Base-by-base conservation (phyloP, 345 rosid species). In the Pugionium dolabratum region DNA sequence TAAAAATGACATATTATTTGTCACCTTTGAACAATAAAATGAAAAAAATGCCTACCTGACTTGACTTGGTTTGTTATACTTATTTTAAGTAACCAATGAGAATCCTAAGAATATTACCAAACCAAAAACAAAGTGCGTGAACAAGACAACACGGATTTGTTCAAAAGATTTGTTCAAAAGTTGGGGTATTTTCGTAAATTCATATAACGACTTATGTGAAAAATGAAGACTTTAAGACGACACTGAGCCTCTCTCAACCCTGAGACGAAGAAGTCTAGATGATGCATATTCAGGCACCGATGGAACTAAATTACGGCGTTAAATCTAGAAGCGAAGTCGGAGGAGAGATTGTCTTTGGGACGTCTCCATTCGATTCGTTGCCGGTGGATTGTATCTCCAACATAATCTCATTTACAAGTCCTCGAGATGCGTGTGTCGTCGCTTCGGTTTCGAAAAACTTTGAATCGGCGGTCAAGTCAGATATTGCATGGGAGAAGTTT, bases 401-500 rank as follows among this genome's bases (percentile, higher is more conserved):
- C 8, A 53, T 85, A 37, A 49, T 83, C 34, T 81, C 87, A 0
- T 61, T 77, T 11, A 79, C 88, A 2, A 64, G 56, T 9, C 86
- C 84, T 6, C 49, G 64, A 1, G 86, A 79, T 1, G 78, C 83
- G 4, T 67, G 84, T 78, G 66, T 79, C 10, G 53, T 18, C 2
- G 56, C 88, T 1, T 26, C 67, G 33, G 84, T 87, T 35, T 83
- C 83, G 3, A 72, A 71, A 29, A 4, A 56, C 5, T 81, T 82
- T 25, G 58, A 55, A 45, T 73, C 80, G 6, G 79, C 83, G 5
- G 76, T 63, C 0, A 55, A 72, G 18, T 80, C 86, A 29, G 85
- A 85, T 59, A 59, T 41, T 11, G 76, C 78, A 9, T 85, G 90
- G 94, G 53, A 62, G 4, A 69, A 49, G 34, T 86, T 83, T 69